Percentiles rank a stretch among this genome's conserved stretches.
These are phyloP conservation scores for Arthrobotrys megalospora DNA, from an alignment of 2,329 filamentous ascomycete genomes.

Conservation along the genomic window DNA sequence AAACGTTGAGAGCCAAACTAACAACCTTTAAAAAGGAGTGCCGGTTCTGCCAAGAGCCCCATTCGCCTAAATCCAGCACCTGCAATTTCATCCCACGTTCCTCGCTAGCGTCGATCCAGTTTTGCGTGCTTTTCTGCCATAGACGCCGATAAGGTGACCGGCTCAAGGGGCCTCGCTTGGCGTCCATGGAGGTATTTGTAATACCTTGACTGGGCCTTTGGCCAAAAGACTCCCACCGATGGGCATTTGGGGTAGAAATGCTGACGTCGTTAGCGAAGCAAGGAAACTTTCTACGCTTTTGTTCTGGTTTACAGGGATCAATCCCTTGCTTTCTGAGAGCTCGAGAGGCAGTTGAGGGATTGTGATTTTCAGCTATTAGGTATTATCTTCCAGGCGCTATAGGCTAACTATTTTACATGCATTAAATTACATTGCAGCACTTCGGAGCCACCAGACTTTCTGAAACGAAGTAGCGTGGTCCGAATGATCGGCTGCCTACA, in stretches of 20 bases:
- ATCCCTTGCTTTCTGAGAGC: neutral
- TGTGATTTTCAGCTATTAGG: constrained; percentile 11
- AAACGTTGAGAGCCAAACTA: neutral
- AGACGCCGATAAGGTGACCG: constrained; percentile 13
- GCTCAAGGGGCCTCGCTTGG: constrained; percentile 21
- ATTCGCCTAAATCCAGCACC: constrained; percentile 1
- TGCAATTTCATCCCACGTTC: constrained; percentile 26
- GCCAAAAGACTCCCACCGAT: neutral
- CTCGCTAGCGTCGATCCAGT: constrained; percentile 20
- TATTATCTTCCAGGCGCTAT: neutral
- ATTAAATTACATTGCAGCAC: constrained; percentile 19
- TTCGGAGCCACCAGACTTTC: neutral
- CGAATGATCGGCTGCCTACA: constrained; percentile 24
- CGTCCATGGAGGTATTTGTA: constrained; percentile 16
- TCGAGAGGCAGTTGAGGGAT: neutral
- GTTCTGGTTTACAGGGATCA: neutral
- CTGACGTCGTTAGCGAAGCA: neutral
- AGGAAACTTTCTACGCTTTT: constrained; percentile 11
- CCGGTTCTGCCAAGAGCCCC: constrained; percentile 9
- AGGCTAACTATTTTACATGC: constrained; percentile 19
- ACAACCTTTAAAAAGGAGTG: neutral
- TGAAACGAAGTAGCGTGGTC: constrained; percentile 10
- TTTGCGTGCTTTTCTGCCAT: constrained; percentile 12
- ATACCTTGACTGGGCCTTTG: neutral
- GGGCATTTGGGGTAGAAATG: neutral